Percentiles rank a stretch among this genome's conserved stretches.
Conservation (phyloP, 257 asterid genomes). For the Solanum tarijense region DNA sequence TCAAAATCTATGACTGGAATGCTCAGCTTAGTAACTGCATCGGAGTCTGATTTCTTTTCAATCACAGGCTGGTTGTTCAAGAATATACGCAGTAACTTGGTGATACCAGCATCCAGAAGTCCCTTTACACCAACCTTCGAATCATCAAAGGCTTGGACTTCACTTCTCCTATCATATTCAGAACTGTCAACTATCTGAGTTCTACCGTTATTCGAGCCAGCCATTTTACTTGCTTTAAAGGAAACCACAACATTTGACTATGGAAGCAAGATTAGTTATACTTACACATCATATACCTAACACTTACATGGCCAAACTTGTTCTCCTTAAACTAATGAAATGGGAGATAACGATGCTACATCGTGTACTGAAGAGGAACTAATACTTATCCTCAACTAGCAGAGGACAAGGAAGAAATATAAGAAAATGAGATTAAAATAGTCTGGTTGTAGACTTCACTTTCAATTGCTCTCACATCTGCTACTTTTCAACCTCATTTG, state of each 20-base stretch:
- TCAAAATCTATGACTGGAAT: not conserved
- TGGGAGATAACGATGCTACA: not conserved
- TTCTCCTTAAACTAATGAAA: not conserved
- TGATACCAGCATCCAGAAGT: slow-evolving; percentile 7
- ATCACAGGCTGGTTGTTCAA: not conserved
- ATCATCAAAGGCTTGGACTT: slow-evolving; percentile 5
- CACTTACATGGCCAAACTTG: not conserved
- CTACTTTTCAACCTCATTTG: not conserved
- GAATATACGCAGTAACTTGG: slow-evolving; percentile 2
- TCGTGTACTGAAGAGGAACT: not conserved
- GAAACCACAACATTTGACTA: not conserved
- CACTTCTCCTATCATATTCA: not conserved
- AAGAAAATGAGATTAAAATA: not conserved
- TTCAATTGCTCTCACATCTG: not conserved
- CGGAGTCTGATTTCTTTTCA: not conserved
- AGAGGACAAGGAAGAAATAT: not conserved
- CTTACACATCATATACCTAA: not conserved
- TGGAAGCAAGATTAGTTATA: not conserved
- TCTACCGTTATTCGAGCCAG: not conserved
- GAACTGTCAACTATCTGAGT: not conserved
- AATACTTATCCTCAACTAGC: not conserved
- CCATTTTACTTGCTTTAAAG: not conserved
- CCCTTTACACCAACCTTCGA: slow-evolving; percentile 12
- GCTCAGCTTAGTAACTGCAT: not conserved
- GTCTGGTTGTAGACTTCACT: not conserved